A percentile compares a stretch with the other conserved stretches of the same genome.
These are phyloP conservation scores for Boletus sp. DNA, from an alignment of 768 basidiomycete genomes.

Conservation along the genomic window DNA sequence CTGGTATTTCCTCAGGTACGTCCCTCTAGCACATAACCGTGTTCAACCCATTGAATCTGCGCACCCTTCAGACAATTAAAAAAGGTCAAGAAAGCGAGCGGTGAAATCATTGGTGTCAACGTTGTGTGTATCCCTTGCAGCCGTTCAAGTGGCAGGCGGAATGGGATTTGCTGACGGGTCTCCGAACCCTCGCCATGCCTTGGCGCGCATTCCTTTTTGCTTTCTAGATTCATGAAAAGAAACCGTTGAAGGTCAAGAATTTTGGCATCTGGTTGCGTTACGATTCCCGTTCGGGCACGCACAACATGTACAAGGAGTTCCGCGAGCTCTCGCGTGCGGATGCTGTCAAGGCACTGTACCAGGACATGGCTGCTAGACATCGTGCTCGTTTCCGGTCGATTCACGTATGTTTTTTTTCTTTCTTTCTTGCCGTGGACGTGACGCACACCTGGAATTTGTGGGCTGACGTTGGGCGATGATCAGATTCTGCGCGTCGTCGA, in stretches of 20 bases:
- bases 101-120: slow-evolving; percentile 98
- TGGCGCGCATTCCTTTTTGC: slow-evolving; percentile 15
- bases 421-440: neutral
- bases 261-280: slow-evolving; percentile 99
- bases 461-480: neutral
- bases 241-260: slow-evolving; percentile 98
- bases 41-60: neutral
- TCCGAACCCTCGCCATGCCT: slow-evolving; percentile 7
- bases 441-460: neutral
- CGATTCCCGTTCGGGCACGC: slow-evolving; percentile 98
- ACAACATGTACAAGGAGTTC: slow-evolving; percentile 99
- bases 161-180: slow-evolving; percentile 53
- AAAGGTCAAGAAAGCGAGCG: slow-evolving; percentile 99
- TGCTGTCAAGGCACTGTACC: slow-evolving; percentile 95
- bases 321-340: slow-evolving; percentile 92
- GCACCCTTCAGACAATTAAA: slow-evolving; percentile 72
- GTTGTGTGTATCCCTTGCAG: slow-evolving; percentile 78
- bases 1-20: slow-evolving; percentile 98
- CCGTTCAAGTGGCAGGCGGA: slow-evolving; percentile 89
- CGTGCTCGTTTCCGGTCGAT: slow-evolving; percentile 99
- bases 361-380: slow-evolving; percentile 99
- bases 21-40: neutral
- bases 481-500: slow-evolving; percentile 98
- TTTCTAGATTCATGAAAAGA: slow-evolving; percentile 92
- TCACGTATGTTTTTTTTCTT: slow-evolving; percentile 58